phyloP scores from a whole-genome alignment of 331 rosid species.

The Stylosanthes scabra region DNA sequence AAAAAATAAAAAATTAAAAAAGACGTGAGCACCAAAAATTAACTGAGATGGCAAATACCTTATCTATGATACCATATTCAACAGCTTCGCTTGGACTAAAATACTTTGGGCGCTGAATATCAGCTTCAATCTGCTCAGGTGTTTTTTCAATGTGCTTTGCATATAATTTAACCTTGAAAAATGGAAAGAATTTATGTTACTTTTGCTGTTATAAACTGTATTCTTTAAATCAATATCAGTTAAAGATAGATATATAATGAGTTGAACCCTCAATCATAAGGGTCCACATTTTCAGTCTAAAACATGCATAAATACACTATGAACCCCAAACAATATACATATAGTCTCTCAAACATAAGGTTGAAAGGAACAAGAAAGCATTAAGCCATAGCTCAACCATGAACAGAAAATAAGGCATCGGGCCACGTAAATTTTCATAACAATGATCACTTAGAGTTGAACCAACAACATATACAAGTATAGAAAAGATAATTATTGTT shows the following conservation, averaged over 20 bases:
- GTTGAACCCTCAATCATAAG: constrained; percentile 18
- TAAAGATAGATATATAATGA: constrained; percentile 21
- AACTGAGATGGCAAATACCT: constrained; percentile 57
- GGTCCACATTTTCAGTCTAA: constrained; percentile 20
- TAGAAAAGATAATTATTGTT: constrained; percentile 27
- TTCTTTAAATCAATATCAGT: constrained; percentile 28
- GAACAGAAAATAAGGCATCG: not conserved
- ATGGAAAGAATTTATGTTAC: no score
- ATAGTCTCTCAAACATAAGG: not conserved
- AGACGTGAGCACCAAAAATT: no score
- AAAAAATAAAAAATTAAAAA: no score
- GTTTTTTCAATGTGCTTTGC: constrained; percentile 79
- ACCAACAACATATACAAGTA: constrained; percentile 13
- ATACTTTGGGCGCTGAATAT: constrained; percentile 89
- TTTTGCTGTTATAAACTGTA: constrained; percentile 29
- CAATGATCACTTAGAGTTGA: constrained; percentile 8
- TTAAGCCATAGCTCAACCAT: constrained; percentile 24
- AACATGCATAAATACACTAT: constrained; percentile 12
- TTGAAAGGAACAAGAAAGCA: constrained; percentile 32
- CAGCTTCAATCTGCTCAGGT: constrained; percentile 84
- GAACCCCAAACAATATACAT: constrained; percentile 21
- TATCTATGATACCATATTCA: constrained; percentile 96
- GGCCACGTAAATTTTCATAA: constrained; percentile 26
- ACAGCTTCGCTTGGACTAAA: constrained; percentile 98
- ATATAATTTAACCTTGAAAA: constrained; percentile 70